Conservation (phyloP, 352 stramenopile genomes). For the Pilasporangium apinafurcum region DNA sequence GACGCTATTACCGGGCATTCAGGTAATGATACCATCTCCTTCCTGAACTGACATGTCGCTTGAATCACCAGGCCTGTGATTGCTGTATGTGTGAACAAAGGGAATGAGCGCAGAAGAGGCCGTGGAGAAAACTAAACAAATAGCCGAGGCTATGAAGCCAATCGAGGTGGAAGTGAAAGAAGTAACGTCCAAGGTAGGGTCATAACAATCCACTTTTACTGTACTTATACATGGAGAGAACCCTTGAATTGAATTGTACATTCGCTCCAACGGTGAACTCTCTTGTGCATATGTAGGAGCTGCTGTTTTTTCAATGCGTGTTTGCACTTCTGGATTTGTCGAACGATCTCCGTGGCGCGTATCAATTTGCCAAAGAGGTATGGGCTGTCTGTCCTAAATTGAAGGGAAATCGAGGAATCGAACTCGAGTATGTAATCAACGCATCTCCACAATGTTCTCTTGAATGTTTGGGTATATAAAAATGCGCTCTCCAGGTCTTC, state of each 20-base stretch:
- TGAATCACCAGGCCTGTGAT: neutral
- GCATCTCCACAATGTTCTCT: neutral
- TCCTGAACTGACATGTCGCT: neutral
- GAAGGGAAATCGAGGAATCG: too few species aligned
- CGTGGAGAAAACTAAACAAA: conserved; percentile 18
- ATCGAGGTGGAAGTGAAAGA: conserved; percentile 26
- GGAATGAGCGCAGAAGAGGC: conserved; percentile 15
- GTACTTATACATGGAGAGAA: neutral
- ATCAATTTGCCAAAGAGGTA: conserved; percentile 35
- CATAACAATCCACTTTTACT: neutral
- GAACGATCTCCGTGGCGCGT: conserved; percentile 21
- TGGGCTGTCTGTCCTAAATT: neutral
- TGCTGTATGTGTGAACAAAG: conserved; percentile 8
- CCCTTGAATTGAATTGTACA: neutral
- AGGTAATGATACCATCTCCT: conserved; percentile 9
- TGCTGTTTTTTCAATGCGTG: conserved; percentile 67
- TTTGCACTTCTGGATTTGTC: conserved; percentile 42
- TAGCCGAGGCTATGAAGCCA: conserved; percentile 20
- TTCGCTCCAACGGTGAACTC: neutral
- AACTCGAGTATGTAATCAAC: too few species aligned
- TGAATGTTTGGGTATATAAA: neutral
- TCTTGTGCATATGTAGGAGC: conserved; percentile 12
- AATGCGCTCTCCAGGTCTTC: conserved; percentile 26
- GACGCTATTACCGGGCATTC: conserved; percentile 46
- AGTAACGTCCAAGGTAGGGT: conserved; percentile 41